Base-by-base conservation (phyloP, 192 early-diverging fungal species). In the Linnemannia hyalina region DNA sequence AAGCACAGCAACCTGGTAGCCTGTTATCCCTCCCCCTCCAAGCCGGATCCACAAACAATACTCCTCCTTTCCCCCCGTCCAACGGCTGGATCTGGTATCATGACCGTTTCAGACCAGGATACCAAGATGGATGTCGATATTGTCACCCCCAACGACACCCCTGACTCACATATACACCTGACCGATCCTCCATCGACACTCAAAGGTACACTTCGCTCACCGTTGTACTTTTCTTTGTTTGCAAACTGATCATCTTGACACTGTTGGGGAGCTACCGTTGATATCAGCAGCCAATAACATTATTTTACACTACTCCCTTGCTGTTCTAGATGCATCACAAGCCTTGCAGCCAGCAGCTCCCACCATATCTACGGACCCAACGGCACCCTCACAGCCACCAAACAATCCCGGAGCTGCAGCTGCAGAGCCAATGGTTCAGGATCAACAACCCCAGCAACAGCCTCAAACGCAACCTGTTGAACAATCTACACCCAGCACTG, bases 51-150 rank as follows among this genome's bases (percentile, higher is more conserved):
- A 65, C 10, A 15, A 22, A 35, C 26, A 4, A 26, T 26, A 57
- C 23, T 10, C 54, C n/a, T 57, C 52, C n/a, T 26, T 26, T 10
- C 26, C 22, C n/a, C 60, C 29, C 26, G 60, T 32, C 60, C 60
- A 65, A 65, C 60, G 60, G 60, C 29, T 65, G 60, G 60, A 65
- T 26, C 60, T 65, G 60, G 60, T 15, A 65, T 65, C 22, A 77
- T 77, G 76, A 77, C 76, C 65, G 65, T 77, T 77, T 32, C 68
- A 69, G 68, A 63, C 57, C 75, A 76, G 75, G 75, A 76, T 41
- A 63, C 75, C 36, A 65, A 76, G 13, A 60, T 76, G 75, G 75
- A 76, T 20, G n/a, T 63, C 6, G 41, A 57, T 44, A 47, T 40
- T 4, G 11, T 65, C 29, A 65, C 60, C 29, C 60, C 60, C 13